A percentile compares a stretch with the other conserved stretches of the same genome.
phyloP scores from a whole-genome alignment of 1,284 basidiomycete genomes.

The Microbotryum lychnidis-dioicae region DNA sequence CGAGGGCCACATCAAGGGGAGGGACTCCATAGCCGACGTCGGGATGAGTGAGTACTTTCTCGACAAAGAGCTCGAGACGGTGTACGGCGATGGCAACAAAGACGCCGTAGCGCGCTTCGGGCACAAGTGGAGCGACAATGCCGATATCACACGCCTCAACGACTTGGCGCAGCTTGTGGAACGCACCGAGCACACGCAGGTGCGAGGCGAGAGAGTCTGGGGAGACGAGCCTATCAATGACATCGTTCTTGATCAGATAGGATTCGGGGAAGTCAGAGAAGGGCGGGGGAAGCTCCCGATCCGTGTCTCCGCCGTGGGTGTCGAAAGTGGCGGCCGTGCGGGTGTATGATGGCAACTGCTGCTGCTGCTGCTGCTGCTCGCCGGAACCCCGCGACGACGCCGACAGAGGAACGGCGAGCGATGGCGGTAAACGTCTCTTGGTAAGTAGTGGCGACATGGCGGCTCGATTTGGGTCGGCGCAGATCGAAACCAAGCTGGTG shows the following conservation, averaged over 20 bases:
- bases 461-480: too few species aligned
- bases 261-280: background rate
- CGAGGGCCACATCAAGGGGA: conserved; percentile 1
- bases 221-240: background rate
- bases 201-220: background rate
- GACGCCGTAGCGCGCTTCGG: background rate
- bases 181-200: conserved; percentile 7
- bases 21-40: background rate
- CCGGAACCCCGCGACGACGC: too few species aligned
- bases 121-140: background rate
- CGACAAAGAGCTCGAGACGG: background rate
- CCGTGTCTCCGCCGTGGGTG: too few species aligned
- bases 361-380: too few species aligned
- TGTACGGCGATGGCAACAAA: background rate
- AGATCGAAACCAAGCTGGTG: too few species aligned
- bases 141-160: conserved; percentile 3
- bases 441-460: too few species aligned
- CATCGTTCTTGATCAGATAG: background rate
- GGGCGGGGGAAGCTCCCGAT: conserved; percentile 11
- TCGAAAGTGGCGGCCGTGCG: too few species aligned
- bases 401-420: too few species aligned
- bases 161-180: background rate
- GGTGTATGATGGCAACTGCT: too few species aligned
- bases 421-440: too few species aligned
- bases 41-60: background rate